Evolutionary conservation across 805 yeast species (phyloP).

Genomic region (Ogataea nakhonphanomensis): DNA sequence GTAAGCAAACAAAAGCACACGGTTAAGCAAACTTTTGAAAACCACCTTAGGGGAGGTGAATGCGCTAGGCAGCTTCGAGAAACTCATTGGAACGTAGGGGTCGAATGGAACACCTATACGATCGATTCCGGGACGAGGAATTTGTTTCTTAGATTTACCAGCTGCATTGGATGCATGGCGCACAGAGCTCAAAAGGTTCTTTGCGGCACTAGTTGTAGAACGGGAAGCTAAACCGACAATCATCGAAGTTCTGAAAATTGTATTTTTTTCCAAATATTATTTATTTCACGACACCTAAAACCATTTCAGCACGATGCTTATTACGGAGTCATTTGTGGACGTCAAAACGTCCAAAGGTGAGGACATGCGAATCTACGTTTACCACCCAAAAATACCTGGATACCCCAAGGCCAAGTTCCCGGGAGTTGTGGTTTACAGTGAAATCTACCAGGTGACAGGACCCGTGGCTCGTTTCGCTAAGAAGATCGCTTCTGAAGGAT

Average conservation of each 20-base stretch:
- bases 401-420: slow-evolving; percentile 81
- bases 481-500: slow-evolving; percentile 76
- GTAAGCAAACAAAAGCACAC: slow-evolving; percentile 62
- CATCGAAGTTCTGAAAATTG: slow-evolving; percentile 1
- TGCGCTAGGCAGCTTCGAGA: slow-evolving; percentile 41
- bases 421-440: slow-evolving; percentile 75
- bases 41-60: slow-evolving; percentile 38
- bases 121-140: slow-evolving; percentile 31
- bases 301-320: slow-evolving; percentile 47
- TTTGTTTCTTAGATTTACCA: slow-evolving; percentile 11
- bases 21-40: slow-evolving; percentile 50
- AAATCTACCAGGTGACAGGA: slow-evolving; percentile 79
- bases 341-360: slow-evolving; percentile 64
- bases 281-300: slow-evolving; percentile 1
- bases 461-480: slow-evolving; percentile 78
- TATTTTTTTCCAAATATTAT: background rate
- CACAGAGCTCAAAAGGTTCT: background rate
- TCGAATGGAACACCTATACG: slow-evolving; percentile 36
- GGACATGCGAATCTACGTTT: slow-evolving; percentile 61
- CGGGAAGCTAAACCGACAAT: slow-evolving; percentile 3
- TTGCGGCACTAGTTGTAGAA: background rate
- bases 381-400: slow-evolving; percentile 64
- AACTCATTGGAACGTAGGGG: slow-evolving; percentile 50
- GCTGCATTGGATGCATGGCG: slow-evolving; percentile 16
- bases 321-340: slow-evolving; percentile 62